These are phyloP conservation scores for Pseudoturritis turrita DNA, from an alignment of 345 rosid species.

Conservation along the genomic window DNA sequence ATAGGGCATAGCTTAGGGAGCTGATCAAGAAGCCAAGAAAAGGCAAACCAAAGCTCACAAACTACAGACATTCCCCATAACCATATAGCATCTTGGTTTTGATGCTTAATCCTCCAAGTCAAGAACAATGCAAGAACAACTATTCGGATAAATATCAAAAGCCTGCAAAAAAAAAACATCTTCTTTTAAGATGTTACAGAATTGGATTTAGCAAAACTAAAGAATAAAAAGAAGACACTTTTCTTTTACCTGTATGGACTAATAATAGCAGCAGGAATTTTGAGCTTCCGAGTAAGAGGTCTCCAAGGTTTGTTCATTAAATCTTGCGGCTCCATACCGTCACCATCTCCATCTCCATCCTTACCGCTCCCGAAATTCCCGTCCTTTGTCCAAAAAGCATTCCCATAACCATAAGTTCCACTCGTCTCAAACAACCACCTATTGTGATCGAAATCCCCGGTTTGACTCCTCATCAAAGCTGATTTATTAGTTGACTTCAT, in stretches of 20 bases:
- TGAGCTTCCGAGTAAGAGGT: constrained; percentile 87
- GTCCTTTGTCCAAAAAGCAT: constrained; percentile 94
- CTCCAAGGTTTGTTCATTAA: constrained; percentile 93
- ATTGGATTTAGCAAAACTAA: not conserved
- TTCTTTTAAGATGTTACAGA: not conserved
- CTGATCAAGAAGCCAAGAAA: constrained; percentile 98
- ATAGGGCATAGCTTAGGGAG: constrained; percentile 90
- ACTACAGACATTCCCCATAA: constrained; percentile 99
- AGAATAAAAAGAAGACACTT: not conserved
- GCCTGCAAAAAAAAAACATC: constrained; percentile 45
- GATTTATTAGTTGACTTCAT: constrained; percentile 85
- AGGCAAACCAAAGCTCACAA: constrained; percentile 95
- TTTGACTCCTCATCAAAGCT: constrained; percentile 84
- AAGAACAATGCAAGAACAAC: constrained; percentile 73
- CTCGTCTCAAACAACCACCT: constrained; percentile 89
- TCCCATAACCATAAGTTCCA: constrained; percentile 94
- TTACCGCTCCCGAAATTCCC: constrained; percentile 71
- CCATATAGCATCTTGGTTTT: constrained; percentile 77
- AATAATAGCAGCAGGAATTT: constrained; percentile 88
- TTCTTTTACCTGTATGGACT: constrained; percentile 76
- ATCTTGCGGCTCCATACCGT: constrained; percentile 56
- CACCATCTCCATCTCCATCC: constrained; percentile 65
- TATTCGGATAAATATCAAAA: constrained; percentile 68
- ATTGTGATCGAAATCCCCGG: constrained; percentile 93
- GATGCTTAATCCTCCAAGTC: constrained; percentile 67